Evolutionary conservation across 331 rosid species (phyloP).

Genomic region (Cucumis variabilis): DNA sequence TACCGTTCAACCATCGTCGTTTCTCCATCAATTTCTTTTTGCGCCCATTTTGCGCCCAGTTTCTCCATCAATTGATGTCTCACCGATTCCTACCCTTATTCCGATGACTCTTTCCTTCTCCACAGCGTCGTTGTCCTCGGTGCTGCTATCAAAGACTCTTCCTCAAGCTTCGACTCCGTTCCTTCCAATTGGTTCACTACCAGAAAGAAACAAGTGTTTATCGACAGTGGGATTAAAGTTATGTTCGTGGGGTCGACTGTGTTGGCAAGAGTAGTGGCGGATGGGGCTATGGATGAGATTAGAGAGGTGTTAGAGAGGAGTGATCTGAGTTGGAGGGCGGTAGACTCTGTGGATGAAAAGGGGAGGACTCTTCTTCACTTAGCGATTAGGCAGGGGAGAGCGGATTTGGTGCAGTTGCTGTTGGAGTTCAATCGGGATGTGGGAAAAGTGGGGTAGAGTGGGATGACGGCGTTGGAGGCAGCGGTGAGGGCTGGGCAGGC

Average conservation of each 20-base stretch:
- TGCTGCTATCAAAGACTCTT: slow-evolving; percentile 65
- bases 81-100: slow-evolving; percentile 67
- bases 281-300: slow-evolving; percentile 67
- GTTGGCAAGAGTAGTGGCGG: slow-evolving; percentile 56
- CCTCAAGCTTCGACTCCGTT: slow-evolving; percentile 67
- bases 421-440: slow-evolving; percentile 70
- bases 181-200: slow-evolving; percentile 75
- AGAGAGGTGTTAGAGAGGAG: slow-evolving; percentile 73
- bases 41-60: too few species aligned
- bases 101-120: slow-evolving; percentile 73
- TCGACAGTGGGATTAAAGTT: slow-evolving; percentile 71
- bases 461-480: slow-evolving; percentile 69
- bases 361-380: slow-evolving; percentile 71
- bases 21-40: too few species aligned
- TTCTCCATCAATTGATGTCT: too few species aligned
- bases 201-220: slow-evolving; percentile 78
- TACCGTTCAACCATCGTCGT: too few species aligned
- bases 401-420: slow-evolving; percentile 75
- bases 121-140: slow-evolving; percentile 91
- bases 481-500: slow-evolving; percentile 61
- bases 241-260: slow-evolving; percentile 73
- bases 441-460: slow-evolving; percentile 48
- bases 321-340: slow-evolving; percentile 63
- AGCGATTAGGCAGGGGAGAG: slow-evolving; percentile 54
- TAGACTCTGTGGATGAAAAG: slow-evolving; percentile 52